Evolutionary conservation across 192 early-diverging fungal species (phyloP), one percentile per base, ranked within the genome.

Genomic region (Podila verticillata): DNA sequence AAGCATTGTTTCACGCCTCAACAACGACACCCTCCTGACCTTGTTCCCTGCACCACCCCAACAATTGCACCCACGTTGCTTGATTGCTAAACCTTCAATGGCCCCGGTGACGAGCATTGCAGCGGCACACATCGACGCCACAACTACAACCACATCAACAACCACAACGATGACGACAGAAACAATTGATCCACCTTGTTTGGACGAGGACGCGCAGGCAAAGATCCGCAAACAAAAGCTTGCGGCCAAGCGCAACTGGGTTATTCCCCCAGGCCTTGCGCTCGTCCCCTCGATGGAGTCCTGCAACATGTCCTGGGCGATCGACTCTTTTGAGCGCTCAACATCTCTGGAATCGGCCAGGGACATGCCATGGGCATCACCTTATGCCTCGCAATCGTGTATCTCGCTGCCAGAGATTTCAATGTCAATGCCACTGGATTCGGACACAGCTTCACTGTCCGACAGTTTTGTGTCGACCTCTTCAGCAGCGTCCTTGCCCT

Each of bases 31-130:
- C 1, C 48, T 80, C n/a, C 36, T 78, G 9, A 57, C 60, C 24
- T 30, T 78, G 13, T 78, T 78, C 36, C 74, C 74, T 24, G 35
- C 26, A 7, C 74, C 74, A 22, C 74, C 77, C 64, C 51, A 64
- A 24, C 39, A 44, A 44, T 44, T 10, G 13, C 39, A 44, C 13
- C 39, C 39, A 44, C 39, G 39, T 44, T 17, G 12, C 7, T 44
- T 44, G 39, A 44, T 15, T 15, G 39, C 56, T 57, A 59, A n/a
- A 56, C 39, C 35, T 22, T 35, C 31, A 9, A 22, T 39, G 6
- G n/a, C 20, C 5, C 34, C 56, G 2, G 19, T 24, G 32, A 24
- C 58, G 29, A 59, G 17, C 5, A 3, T 59, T 34, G 15, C 26
- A 29, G 15, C 58, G 6, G 24, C 28, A 44, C 15, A 44, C 13